Evolutionary conservation across 192 early-diverging fungal genomes (phyloP).

Genomic region (Coemansia sp.): DNA sequence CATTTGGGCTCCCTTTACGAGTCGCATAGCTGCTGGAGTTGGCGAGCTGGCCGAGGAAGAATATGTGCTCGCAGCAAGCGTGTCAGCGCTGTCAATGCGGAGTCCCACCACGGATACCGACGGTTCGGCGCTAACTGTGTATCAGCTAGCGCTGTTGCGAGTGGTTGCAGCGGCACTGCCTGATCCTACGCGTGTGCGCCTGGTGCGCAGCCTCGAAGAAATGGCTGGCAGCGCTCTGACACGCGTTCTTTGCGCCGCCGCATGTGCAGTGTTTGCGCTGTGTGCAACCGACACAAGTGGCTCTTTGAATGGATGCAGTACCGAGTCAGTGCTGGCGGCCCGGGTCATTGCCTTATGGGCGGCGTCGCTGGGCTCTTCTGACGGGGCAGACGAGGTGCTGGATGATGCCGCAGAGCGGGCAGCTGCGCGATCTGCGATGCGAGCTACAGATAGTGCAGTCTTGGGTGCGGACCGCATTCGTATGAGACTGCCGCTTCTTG

Average conservation of each 20-base stretch:
- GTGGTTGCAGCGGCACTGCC: slow-evolving; percentile 17
- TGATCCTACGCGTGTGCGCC: background rate
- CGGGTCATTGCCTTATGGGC: slow-evolving; percentile 24
- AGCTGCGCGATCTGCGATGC: background rate
- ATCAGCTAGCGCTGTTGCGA: slow-evolving; percentile 18
- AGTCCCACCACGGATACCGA: background rate
- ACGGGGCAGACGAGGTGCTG: background rate
- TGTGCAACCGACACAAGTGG: background rate
- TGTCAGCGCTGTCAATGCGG: background rate
- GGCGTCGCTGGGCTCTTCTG: slow-evolving; percentile 6
- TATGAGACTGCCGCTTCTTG: slow-evolving; percentile 8
- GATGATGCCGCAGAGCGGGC: slow-evolving; percentile 17
- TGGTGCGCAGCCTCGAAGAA: slow-evolving; percentile 7
- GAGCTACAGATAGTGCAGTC: background rate
- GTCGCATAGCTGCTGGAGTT: slow-evolving; percentile 5
- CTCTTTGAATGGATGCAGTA: background rate
- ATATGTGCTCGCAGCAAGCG: background rate
- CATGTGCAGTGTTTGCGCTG: slow-evolving; percentile 27
- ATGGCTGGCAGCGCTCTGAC: background rate
- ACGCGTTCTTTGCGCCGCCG: slow-evolving; percentile 12
- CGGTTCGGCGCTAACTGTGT: background rate
- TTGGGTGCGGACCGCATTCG: background rate
- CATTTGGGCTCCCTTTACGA: slow-evolving; percentile 24
- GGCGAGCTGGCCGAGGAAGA: background rate
- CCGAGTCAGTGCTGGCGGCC: slow-evolving; percentile 4